Conservation (phyloP, 768 basidiomycete genomes). For the Cystobasidiopsis lactophilus region DNA sequence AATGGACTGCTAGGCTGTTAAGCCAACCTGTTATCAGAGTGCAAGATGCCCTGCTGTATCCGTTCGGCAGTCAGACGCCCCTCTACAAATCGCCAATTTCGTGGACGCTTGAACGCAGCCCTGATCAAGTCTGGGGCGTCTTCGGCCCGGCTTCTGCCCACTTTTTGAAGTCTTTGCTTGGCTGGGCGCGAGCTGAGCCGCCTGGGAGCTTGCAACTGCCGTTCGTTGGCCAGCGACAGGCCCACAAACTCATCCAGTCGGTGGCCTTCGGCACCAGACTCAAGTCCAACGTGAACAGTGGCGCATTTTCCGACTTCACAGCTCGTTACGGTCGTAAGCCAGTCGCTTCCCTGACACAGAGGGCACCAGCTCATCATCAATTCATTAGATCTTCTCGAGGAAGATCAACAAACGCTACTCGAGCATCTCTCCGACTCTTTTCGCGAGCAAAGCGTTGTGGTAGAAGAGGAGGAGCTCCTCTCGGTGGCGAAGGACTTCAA, state of each 20-base stretch:
- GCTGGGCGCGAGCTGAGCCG: conserved; percentile 3
- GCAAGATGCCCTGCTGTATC: no score
- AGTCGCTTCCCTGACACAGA: neutral
- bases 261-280: conserved; percentile 18
- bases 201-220: conserved; percentile 1
- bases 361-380: no score
- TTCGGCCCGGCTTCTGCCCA: no score
- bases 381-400: conserved; percentile 29
- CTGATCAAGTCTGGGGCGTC: no score
- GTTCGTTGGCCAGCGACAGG: neutral
- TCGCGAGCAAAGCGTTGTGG: neutral
- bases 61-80: no score
- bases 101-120: no score
- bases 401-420: conserved; percentile 53
- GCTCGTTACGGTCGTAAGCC: conserved; percentile 50
- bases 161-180: neutral
- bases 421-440: conserved; percentile 40
- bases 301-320: conserved; percentile 76
- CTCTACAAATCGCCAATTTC: no score
- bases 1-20: no score
- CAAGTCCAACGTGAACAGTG: conserved; percentile 26
- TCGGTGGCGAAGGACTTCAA: conserved; percentile 37
- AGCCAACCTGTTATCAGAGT: no score
- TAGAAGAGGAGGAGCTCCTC: conserved; percentile 24
- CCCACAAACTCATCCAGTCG: conserved; percentile 12